Percentiles rank a stretch among this genome's conserved stretches.
phyloP scores from a whole-genome alignment of 768 basidiomycete genomes.

The Amanita pallidorosea region DNA sequence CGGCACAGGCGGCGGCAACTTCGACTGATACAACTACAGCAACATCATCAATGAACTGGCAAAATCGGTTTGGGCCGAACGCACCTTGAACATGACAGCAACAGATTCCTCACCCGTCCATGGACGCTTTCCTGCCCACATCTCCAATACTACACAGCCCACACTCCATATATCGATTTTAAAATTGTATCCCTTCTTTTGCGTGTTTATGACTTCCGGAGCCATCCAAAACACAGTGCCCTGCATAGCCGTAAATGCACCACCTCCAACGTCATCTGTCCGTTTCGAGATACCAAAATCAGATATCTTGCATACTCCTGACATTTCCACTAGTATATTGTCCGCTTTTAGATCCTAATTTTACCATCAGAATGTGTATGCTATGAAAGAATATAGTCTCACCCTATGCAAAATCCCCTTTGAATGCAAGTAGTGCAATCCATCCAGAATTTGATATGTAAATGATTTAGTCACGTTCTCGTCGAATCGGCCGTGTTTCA shows the following conservation, averaged over 20 bases:
- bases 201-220: conserved; percentile 83
- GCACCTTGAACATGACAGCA: conserved; percentile 90
- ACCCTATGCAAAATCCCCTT: conserved; percentile 90
- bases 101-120: conserved; percentile 89
- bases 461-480: conserved; percentile 91
- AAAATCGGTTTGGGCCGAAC: conserved; percentile 9
- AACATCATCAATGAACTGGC: not conserved
- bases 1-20: conserved; percentile 83
- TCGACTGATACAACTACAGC: conserved; percentile 69
- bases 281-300: conserved; percentile 99
- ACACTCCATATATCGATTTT: conserved; percentile 99
- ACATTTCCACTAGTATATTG: conserved; percentile 91
- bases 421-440: conserved; percentile 87
- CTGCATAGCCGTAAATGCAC: conserved; percentile 89
- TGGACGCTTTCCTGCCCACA: conserved; percentile 96
- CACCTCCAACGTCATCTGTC: conserved; percentile 75
- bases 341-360: conserved; percentile 90
- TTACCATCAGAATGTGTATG: conserved; percentile 2
- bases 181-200: conserved; percentile 86
- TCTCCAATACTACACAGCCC: conserved; percentile 96
- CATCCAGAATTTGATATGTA: conserved; percentile 82
- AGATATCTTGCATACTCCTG: conserved; percentile 92
- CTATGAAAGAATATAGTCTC: conserved; percentile 12
- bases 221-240: conserved; percentile 99
- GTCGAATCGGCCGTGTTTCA: conserved; percentile 87